Evolutionary conservation across 2,329 filamentous ascomycete species (phyloP).

Genomic region (Amauroascus niger): DNA sequence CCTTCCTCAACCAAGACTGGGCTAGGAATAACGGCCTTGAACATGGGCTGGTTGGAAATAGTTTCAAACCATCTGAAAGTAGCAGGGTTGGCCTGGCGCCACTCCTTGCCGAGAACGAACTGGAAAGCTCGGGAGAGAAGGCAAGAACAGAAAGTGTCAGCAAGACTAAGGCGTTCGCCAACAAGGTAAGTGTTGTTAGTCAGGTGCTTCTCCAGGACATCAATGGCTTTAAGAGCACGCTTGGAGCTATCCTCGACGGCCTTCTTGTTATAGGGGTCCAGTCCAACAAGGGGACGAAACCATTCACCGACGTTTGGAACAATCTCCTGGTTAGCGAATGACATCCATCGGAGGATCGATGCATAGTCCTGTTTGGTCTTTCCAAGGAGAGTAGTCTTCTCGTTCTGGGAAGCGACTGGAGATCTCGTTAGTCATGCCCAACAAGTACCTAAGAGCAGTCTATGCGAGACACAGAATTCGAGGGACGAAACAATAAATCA

Average conservation of each 20-base stretch:
- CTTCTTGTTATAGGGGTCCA: conserved; percentile 95
- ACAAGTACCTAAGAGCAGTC: background rate
- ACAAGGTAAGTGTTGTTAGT: conserved; percentile 92
- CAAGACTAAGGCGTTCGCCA: conserved; percentile 92
- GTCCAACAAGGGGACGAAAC: conserved; percentile 78
- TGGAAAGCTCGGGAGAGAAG: conserved; percentile 82
- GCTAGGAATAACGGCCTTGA: conserved; percentile 66
- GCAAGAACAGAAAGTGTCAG: conserved; percentile 75
- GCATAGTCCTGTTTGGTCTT: conserved; percentile 99
- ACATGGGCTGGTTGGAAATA: conserved; percentile 84
- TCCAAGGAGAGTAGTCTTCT: conserved; percentile 97
- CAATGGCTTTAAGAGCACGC: conserved; percentile 56
- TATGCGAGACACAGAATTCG: background rate
- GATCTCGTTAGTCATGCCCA: background rate
- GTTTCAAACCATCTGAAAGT: conserved; percentile 91
- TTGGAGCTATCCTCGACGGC: conserved; percentile 70
- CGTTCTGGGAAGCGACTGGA: conserved; percentile 94
- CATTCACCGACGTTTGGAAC: conserved; percentile 63
- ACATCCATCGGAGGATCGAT: conserved; percentile 97
- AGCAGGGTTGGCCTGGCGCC: conserved; percentile 73
- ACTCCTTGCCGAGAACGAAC: conserved; percentile 87
- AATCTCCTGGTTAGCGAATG: conserved; percentile 85
- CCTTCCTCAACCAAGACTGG: conserved; percentile 73
- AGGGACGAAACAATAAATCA: conserved; percentile 50
- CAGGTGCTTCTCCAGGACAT: conserved; percentile 76